Base-by-base conservation (phyloP, 1,284 basidiomycete genomes). In the Exsudoporus floridanus region DNA sequence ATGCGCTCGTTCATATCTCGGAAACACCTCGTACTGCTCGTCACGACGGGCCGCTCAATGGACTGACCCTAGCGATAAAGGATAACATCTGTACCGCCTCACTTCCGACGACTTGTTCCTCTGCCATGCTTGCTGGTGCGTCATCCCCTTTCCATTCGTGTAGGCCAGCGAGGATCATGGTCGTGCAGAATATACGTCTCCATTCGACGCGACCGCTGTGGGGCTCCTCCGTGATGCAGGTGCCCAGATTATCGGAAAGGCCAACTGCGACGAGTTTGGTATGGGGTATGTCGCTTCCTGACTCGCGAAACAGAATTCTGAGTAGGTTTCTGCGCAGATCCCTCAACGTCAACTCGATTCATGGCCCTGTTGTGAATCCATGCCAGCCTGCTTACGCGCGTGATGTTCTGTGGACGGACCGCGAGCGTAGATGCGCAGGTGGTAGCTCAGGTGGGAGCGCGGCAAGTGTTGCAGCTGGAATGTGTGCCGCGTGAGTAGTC, bases 241-340 rank as follows among this genome's bases (percentile, higher is more conserved):
- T 1, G 93, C 88, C 0, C 69, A 79, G 9, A 81, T 98, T 13
- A 65, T 88, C 0, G 94, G 93, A 3, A 96, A 96, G 73, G 89
- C 94, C 0, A 98, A 98, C 67, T 94, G 94, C 71, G 96, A 99
- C 68, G 96, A 98, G 70, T 99, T 99, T 71, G 95, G 95, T 0
- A 99, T 99, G 96, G 96, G 96, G 88, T 94, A 56, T 18, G 77
- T 69, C 44, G 33, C 50, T 31, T 52, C 31, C 4, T 39, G n/a
- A 18, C 44, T 13, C 33, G 8, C 16, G 27, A 18, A 18, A 25
- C n/a, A 7, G 36, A 21, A 6, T 34, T 23, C 53, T 46, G 31
- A 63, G 10, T 13, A 16, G 5, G 30, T 7, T 2, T 10, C 13
- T 37, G 27, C 13, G 1, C 57, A 92, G 90, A 7, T 94, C 91